Conservation (phyloP, 495 filamentous ascomycete genomes). For the Hypoxylon trugodes region DNA sequence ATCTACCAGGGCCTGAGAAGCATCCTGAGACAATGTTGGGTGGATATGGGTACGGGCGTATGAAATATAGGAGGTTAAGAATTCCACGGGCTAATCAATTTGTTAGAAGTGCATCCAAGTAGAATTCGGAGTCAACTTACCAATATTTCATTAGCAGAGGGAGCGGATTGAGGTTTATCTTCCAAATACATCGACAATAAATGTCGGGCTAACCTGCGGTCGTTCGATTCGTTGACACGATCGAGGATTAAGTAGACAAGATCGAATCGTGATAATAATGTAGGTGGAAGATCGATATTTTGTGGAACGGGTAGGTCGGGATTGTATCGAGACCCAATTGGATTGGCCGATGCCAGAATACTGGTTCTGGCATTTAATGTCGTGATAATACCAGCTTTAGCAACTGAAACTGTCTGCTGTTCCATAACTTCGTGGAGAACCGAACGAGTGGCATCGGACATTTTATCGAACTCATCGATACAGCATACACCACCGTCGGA, state of each 20-base stretch:
- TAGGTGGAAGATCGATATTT: conserved; percentile 97
- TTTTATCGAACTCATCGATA: conserved; percentile 99
- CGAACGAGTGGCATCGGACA: conserved; percentile 94
- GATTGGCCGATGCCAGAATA: conserved; percentile 95
- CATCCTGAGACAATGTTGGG: conserved; percentile 77
- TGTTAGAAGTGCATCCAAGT: conserved; percentile 33
- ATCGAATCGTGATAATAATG: conserved; percentile 93
- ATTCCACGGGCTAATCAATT: conserved; percentile 79
- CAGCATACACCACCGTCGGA: conserved; percentile 98
- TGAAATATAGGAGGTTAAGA: conserved; percentile 96
- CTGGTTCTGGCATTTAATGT: conserved; percentile 94
- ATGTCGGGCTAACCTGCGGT: conserved; percentile 89
- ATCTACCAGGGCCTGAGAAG: conserved; percentile 79
- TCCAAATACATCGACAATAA: conserved; percentile 97
- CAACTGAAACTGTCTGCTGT: conserved; percentile 98
- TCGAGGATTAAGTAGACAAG: conserved; percentile 96
- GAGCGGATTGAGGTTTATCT: conserved; percentile 89
- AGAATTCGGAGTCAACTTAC: conserved; percentile 60
- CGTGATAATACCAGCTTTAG: conserved; percentile 98
- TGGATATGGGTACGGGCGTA: conserved; percentile 91
- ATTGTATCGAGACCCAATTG: conserved; percentile 97
- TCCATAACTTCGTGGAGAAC: conserved; percentile 99
- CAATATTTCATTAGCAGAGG: conserved; percentile 70
- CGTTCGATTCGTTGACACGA: conserved; percentile 85
- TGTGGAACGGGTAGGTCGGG: conserved; percentile 93